Evolutionary conservation across 2,329 filamentous ascomycete genomes (phyloP), one percentile per base, ranked within the genome.

Genomic region (Colletotrichum musicola): DNA sequence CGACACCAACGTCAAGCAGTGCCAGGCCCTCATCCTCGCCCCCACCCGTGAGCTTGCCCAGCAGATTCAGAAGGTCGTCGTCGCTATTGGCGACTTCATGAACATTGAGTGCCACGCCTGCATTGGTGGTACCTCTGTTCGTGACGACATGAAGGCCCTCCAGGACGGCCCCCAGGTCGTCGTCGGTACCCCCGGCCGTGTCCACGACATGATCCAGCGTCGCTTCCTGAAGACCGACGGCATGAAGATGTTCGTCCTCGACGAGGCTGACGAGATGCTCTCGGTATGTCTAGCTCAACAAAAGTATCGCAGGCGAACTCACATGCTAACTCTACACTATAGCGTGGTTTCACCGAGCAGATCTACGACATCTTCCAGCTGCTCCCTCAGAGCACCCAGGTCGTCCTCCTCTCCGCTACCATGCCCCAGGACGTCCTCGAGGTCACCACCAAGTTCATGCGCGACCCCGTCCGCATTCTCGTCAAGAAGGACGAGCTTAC

Each of bases 331-430:
- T 53, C 58, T 30, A 44, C 50, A 44, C 62, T 77, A 27, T 73
- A 93, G 89, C 95, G 95, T 80, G 96, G 96, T 89, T 99, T 99
- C 91, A 97, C 95, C 78, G 96, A 99, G 88, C 96, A 99, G 88
- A 99, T 99, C 87, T 99, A 99, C 89, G 96, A 99, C 84, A 97
- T 99, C 86, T 99, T 98, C 92, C 95, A 97, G 86, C 93, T 98
- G 71, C 92, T 99, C 63, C 96, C 96, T 67, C 96, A 97, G 86
- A 95, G 94, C 72, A 99, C 95, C 81, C 96, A 99, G 89, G 96
- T 99, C 74, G 95, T 98, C 75, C 93, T 99, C 68, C 91, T 99
- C 64, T 98, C 96, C 69, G 96, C 96, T 78, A 99, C 96, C 82
- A 97, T 99, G 91, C 96, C 96, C 79, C 94, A 98, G 88, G 96